These are phyloP conservation scores for Scleroderma citrinum DNA, from an alignment of 768 basidiomycete species.

Conservation along the genomic window DNA sequence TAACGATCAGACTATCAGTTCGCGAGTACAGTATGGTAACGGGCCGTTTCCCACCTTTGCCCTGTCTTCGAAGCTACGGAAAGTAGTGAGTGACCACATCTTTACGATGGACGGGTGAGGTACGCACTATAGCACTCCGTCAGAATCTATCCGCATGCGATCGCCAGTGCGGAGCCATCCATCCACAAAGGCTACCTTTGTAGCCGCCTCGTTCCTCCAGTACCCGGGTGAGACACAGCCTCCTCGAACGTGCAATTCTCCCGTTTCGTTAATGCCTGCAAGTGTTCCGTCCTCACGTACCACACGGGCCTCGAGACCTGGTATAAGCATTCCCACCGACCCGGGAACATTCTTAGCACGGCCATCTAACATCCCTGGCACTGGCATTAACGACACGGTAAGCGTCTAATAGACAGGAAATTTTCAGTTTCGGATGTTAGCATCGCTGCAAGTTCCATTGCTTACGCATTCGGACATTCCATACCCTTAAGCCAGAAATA, in stretches of 20 bases:
- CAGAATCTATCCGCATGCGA: conserved; percentile 52
- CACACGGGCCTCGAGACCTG: conserved; percentile 61
- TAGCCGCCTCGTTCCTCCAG: conserved; percentile 65
- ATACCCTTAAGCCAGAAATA: conserved; percentile 41
- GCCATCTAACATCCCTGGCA: conserved; percentile 41
- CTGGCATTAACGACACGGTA: conserved; percentile 38
- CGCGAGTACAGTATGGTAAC: conserved; percentile 14
- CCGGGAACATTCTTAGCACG: conserved; percentile 35
- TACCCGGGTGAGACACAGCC: conserved; percentile 60
- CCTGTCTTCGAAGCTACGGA: conserved; percentile 62
- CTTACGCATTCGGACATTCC: conserved; percentile 67
- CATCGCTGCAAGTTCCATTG: background rate
- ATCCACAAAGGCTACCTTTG: conserved; percentile 53
- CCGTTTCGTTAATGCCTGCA: conserved; percentile 50
- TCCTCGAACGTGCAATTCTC: conserved; percentile 59
- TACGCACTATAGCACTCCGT: conserved; percentile 62
- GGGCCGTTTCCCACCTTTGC: conserved; percentile 46
- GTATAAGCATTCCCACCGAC: conserved; percentile 52
- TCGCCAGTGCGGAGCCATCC: conserved; percentile 80
- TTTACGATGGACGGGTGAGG: background rate
- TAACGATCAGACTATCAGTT: background rate
- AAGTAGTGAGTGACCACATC: background rate
- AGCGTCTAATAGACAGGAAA: conserved; percentile 42
- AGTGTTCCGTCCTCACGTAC: conserved; percentile 53
- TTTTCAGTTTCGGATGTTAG: background rate